Evolutionary conservation across 2,329 filamentous ascomycete species (phyloP).

Genomic region (Eurotiales sp.): DNA sequence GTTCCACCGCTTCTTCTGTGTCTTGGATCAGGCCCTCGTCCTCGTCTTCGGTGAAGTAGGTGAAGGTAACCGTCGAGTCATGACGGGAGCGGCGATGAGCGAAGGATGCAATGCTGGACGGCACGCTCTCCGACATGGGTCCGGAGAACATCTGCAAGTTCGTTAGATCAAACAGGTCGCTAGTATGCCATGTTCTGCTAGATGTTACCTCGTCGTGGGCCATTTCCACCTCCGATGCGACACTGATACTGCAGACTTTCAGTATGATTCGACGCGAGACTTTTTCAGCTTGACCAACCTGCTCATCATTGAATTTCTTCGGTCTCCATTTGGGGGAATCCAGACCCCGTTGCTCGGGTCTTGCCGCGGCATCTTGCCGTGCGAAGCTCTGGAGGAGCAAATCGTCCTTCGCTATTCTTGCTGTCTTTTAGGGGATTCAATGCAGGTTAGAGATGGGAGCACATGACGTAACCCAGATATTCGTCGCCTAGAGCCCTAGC

Average conservation of each 20-base stretch:
- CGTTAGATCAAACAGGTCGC: conserved; percentile 4
- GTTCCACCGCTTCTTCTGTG: conserved; percentile 47
- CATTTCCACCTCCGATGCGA: conserved; percentile 97
- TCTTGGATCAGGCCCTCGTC: conserved; percentile 59
- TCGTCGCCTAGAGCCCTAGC: background rate
- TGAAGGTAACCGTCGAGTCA: conserved; percentile 83
- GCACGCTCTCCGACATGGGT: conserved; percentile 92
- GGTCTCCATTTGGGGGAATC: conserved; percentile 21
- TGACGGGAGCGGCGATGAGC: conserved; percentile 75
- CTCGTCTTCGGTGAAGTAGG: conserved; percentile 75
- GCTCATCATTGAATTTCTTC: conserved; percentile 39
- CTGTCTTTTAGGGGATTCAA: background rate
- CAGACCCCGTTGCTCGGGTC: conserved; percentile 24
- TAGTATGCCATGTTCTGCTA: background rate
- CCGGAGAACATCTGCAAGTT: conserved; percentile 70
- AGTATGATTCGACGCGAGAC: background rate
- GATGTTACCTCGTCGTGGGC: conserved; percentile 79
- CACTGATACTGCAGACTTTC: conserved; percentile 54
- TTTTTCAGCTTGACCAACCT: conserved; percentile 25
- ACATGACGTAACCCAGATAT: conserved; percentile 4
- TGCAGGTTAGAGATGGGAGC: background rate
- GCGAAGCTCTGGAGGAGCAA: background rate
- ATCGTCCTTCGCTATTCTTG: background rate
- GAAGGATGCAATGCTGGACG: conserved; percentile 88
- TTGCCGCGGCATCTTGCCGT: conserved; percentile 27